A percentile compares a stretch with the other conserved stretches of the same genome.
Conservation (phyloP, 1,139 yeast genomes). For the Taphrina populina region DNA sequence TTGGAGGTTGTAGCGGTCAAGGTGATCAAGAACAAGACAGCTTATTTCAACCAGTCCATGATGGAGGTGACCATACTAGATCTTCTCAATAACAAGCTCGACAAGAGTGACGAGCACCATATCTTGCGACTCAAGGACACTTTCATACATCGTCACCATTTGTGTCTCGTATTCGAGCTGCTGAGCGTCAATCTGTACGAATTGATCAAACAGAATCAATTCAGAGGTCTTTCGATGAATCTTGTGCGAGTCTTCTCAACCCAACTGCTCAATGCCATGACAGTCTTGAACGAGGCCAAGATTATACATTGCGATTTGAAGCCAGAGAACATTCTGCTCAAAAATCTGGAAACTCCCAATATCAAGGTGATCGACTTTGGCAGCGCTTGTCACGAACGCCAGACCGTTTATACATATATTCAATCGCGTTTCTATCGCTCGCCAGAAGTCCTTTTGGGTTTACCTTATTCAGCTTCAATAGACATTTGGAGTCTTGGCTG, state of each 20-base stretch:
- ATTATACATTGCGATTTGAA: slow-evolving; percentile 94
- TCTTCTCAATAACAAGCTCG: slow-evolving; percentile 67
- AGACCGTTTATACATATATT: slow-evolving; percentile 86
- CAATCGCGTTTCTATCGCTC: slow-evolving; percentile 94
- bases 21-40: slow-evolving; percentile 89
- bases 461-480: slow-evolving; percentile 80
- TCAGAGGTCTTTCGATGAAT: slow-evolving; percentile 81
- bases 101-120: slow-evolving; percentile 66
- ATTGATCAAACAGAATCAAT: slow-evolving; percentile 86
- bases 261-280: slow-evolving; percentile 77
- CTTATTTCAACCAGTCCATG: slow-evolving; percentile 84
- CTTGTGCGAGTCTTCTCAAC: slow-evolving; percentile 73
- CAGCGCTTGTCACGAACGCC: slow-evolving; percentile 88
- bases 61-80: slow-evolving; percentile 88
- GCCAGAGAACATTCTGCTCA: slow-evolving; percentile 87
- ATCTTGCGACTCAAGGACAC: slow-evolving; percentile 79
- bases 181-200: slow-evolving; percentile 87
- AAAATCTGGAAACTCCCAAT: slow-evolving; percentile 74
- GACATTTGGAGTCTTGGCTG: slow-evolving; percentile 99
- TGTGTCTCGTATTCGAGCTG: slow-evolving; percentile 88
- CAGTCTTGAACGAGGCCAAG: slow-evolving; percentile 75
- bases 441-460: slow-evolving; percentile 89
- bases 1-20: slow-evolving; percentile 92
- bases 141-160: slow-evolving; percentile 86
- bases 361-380: slow-evolving; percentile 96